Evolutionary conservation across 2,329 filamentous ascomycete species (phyloP), one percentile per base, ranked within the genome.

Genomic region (Aspergillus sp.): DNA sequence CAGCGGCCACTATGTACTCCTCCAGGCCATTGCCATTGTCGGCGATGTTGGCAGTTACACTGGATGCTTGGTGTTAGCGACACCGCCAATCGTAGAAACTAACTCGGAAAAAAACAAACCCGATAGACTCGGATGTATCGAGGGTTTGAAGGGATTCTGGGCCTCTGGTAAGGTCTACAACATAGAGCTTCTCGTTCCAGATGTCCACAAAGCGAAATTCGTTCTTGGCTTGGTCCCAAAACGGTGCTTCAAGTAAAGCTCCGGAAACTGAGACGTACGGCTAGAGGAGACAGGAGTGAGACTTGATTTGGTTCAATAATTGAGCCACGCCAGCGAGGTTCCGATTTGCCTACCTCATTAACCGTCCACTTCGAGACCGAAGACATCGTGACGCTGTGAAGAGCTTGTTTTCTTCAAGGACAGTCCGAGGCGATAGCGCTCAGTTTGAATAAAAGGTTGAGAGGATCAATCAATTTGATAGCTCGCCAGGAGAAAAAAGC

Each of bases 31-130:
- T 68, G 23, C 68, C 87, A 66, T 87, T 84, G 67, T 83, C 82
- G 63, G 87, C 83, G 59, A 97, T 91, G 76, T 97, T 90, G 57
- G 90, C 90, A 46, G 93, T 97, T 50, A 92, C 89, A 25, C 85
- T 86, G 59, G 25, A 61, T 52, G 41, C 48, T 34, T 50, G 84
- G 28, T 81, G 80, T 64, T 81, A 80, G 73, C 85, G 81, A 46
- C 61, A 52, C 45, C 23, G 17, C 19, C n/a, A 30, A 23, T 28
- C 55, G 59, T 58, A 47, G 53, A 50, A 51, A 46, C 49, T 41
- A 31, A 30, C 43, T 17, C 45, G 34, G 43, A 17, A 52, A 31
- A 31, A 17, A 15, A 69, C 76, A 51, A 68, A 83, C 81, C 84
- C 84, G 65, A 89, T 81, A 30, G 83, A 81, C 64, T 81, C 80